Evolutionary conservation across 495 filamentous ascomycete genomes (phyloP).

Genomic region (Physcia stellaris): DNA sequence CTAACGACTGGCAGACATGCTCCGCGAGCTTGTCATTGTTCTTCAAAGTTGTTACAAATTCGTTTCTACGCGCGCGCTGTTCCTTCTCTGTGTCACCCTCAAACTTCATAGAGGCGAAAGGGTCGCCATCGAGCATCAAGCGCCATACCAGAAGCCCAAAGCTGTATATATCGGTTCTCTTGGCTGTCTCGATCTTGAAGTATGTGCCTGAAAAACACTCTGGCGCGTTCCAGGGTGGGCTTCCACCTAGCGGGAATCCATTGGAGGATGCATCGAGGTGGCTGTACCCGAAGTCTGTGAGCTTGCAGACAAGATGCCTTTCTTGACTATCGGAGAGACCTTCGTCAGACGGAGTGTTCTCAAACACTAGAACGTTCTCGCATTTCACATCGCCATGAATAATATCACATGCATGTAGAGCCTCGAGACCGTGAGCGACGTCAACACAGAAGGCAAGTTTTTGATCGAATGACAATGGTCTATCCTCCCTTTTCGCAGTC

Average conservation of each 20-base stretch:
- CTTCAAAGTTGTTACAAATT: constrained; percentile 13
- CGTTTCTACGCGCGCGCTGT: constrained; percentile 12
- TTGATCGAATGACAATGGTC: constrained; percentile 14
- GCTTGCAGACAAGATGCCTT: constrained; percentile 11
- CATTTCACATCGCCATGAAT: constrained; percentile 20
- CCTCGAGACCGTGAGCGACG: constrained; percentile 18
- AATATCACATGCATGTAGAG: constrained; percentile 20
- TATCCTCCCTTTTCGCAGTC: constrained; percentile 16
- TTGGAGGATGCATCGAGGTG: constrained; percentile 9
- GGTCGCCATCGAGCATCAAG: constrained; percentile 16
- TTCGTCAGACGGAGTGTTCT: no score
- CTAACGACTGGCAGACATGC: constrained; percentile 16
- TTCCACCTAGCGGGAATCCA: constrained; percentile 14
- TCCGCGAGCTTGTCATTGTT: constrained; percentile 14
- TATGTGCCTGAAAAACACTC: constrained; percentile 13
- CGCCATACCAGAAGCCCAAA: constrained; percentile 20
- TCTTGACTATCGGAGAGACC: neutral
- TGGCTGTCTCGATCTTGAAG: constrained; percentile 20
- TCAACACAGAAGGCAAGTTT: constrained; percentile 17
- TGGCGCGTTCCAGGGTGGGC: constrained; percentile 19
- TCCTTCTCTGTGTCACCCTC: constrained; percentile 10
- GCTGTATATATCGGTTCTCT: constrained; percentile 19
- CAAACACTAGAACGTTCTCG: constrained; percentile 19
- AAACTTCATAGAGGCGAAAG: constrained; percentile 14
- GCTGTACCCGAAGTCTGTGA: constrained; percentile 18